A percentile compares a stretch with the other conserved stretches of the same genome.
These are phyloP conservation scores for Chalciporus chontae DNA, from an alignment of 768 basidiomycete species.

Conservation along the genomic window DNA sequence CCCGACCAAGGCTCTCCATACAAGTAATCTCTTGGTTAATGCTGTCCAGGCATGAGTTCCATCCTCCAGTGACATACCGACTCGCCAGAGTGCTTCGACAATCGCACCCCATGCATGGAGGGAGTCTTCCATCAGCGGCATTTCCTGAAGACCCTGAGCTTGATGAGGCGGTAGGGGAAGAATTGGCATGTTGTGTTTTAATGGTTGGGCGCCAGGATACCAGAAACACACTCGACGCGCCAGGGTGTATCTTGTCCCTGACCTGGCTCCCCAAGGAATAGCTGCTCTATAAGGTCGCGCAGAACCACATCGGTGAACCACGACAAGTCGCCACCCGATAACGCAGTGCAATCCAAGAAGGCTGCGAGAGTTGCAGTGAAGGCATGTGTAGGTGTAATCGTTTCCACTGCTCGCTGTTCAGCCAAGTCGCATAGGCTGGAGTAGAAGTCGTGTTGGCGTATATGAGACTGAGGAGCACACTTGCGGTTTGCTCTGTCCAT, in stretches of 20 bases:
- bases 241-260: no score
- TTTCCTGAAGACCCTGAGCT: constrained; percentile 37
- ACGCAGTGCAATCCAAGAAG: constrained; percentile 41
- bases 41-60: constrained; percentile 44
- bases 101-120: constrained; percentile 46
- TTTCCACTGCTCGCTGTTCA: constrained; percentile 24
- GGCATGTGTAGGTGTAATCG: constrained; percentile 18
- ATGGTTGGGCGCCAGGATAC: constrained; percentile 27
- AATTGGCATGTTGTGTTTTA: no score
- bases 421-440: constrained; percentile 38
- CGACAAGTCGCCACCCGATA: constrained; percentile 17
- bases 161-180: constrained; percentile 31
- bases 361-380: constrained; percentile 42
- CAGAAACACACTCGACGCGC: constrained; percentile 26
- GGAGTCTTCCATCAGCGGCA: constrained; percentile 21
- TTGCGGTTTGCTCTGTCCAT: constrained; percentile 45
- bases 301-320: constrained; percentile 26
- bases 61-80: constrained; percentile 17
- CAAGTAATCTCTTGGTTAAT: constrained; percentile 50
- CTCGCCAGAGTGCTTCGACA: constrained; percentile 46
- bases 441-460: constrained; percentile 36
- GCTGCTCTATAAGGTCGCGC: constrained; percentile 27
- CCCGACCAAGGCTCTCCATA: constrained; percentile 52
- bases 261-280: constrained; percentile 9
- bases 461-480: constrained; percentile 41